Evolutionary conservation across 805 yeast genomes (phyloP).

Genomic region (Spencermartinsiella europaea): DNA sequence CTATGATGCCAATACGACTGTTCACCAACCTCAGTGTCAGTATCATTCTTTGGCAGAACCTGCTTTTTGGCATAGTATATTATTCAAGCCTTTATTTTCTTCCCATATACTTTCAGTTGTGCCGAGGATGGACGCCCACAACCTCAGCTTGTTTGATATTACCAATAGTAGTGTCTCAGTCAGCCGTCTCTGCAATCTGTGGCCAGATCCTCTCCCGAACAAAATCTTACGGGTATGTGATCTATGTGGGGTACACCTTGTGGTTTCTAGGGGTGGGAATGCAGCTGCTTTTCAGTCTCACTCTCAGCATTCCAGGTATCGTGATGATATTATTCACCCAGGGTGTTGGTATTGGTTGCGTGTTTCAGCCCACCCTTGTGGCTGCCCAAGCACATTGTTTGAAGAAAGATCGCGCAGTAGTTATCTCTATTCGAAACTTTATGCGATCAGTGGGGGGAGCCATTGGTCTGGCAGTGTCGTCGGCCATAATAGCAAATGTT

Average conservation of each 20-base stretch:
- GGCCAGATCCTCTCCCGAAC: slow-evolving; percentile 41
- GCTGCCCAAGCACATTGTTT: slow-evolving; percentile 51
- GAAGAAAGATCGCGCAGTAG: slow-evolving; percentile 52
- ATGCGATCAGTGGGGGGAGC: slow-evolving; percentile 59
- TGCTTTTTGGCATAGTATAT: slow-evolving; percentile 46
- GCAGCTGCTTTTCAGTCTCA: slow-evolving; percentile 33
- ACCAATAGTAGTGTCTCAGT: slow-evolving; percentile 40
- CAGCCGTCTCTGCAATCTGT: slow-evolving; percentile 38
- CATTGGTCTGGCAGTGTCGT: slow-evolving; percentile 46
- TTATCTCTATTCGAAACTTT: slow-evolving; percentile 52
- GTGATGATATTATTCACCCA: slow-evolving; percentile 34
- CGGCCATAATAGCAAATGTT: slow-evolving; percentile 23
- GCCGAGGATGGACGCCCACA: slow-evolving; percentile 37
- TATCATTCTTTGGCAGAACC: slow-evolving; percentile 34
- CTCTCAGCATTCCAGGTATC: slow-evolving; percentile 33
- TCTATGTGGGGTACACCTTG: slow-evolving; percentile 38
- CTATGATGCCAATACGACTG: slow-evolving; percentile 50
- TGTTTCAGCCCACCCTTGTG: slow-evolving; percentile 52
- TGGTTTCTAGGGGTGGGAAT: slow-evolving; percentile 42
- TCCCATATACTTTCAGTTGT: slow-evolving; percentile 44
- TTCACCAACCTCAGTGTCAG: slow-evolving; percentile 37
- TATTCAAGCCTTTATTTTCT: slow-evolving; percentile 42
- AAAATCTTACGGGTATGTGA: slow-evolving; percentile 40
- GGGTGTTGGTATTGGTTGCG: slow-evolving; percentile 45
- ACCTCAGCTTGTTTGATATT: slow-evolving; percentile 38